phyloP scores from a whole-genome alignment of 805 yeast genomes.

The Saccharomyces kudriavzevii region DNA sequence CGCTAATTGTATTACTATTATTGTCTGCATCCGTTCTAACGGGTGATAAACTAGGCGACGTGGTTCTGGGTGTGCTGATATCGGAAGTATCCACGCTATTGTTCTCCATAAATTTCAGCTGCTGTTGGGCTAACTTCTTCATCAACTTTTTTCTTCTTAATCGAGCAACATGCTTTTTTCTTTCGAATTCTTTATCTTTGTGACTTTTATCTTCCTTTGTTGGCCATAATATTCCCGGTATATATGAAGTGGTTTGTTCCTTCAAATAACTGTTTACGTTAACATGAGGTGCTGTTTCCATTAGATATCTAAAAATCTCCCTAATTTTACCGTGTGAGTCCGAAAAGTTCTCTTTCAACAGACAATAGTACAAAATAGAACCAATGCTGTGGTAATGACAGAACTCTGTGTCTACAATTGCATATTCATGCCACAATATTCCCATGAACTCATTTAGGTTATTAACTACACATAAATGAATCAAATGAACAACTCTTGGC shows the following conservation, averaged over 20 bases:
- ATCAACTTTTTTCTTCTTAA: constrained; percentile 61
- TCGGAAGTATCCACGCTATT: constrained; percentile 29
- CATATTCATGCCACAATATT: constrained; percentile 32
- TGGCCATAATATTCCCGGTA: constrained; percentile 18
- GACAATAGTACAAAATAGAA: constrained; percentile 33
- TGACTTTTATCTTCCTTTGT: constrained; percentile 19
- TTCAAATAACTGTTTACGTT: constrained; percentile 27
- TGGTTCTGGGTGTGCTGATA: constrained; percentile 7
- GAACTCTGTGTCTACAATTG: constrained; percentile 33
- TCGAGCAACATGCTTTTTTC: constrained; percentile 61
- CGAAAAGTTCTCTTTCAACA: constrained; percentile 36
- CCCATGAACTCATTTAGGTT: constrained; percentile 33
- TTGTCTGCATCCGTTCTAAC: neutral
- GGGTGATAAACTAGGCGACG: neutral
- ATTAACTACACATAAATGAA: constrained; percentile 51
- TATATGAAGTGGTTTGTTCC: constrained; percentile 33
- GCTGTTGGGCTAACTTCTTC: constrained; percentile 76
- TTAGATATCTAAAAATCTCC: constrained; percentile 38
- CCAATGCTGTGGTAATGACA: constrained; percentile 34
- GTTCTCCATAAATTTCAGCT: constrained; percentile 59
- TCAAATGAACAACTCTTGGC: constrained; percentile 53
- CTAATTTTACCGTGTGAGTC: constrained; percentile 48
- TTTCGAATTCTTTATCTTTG: constrained; percentile 39
- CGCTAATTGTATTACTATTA: neutral
- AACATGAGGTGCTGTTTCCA: constrained; percentile 24